Base-by-base conservation (phyloP, 192 early-diverging fungal species). In the Coemansia erecta region DNA sequence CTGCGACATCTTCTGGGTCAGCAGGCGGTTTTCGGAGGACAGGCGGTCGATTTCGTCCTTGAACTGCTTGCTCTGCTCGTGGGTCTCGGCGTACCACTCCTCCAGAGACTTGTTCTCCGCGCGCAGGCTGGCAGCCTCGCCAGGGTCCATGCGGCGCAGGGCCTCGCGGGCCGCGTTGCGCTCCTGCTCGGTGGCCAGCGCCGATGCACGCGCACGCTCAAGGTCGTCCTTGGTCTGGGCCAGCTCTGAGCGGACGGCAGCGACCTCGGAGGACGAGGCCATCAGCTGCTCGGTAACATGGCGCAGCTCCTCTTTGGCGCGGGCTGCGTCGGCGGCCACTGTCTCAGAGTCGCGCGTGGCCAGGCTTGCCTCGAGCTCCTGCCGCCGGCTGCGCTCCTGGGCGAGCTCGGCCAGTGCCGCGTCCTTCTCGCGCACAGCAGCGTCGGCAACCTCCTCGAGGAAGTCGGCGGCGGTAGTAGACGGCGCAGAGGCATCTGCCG, bases 21-120 rank as follows among this genome's bases (percentile, higher is more conserved):
- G 70, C 63, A 70, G 79, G 43, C 70, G 77, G 61, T 73, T 81
- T 43, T 77, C 71, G 40, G 77, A 73, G 17, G 77, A 81, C 82
- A 72, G 54, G 0, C 68, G 64, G 39, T 66, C 73, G 13, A 71
- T 64, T 40, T 65, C 68, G 14, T 60, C 54, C 63, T 68, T 71
- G 48, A 70, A 61, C 49, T 65, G 45, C 26, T 56, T 56, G 64
- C 63, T 58, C 47, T 73, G 66, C 51, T 54, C 56, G 54, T 82
- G 71, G 2, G 70, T 69, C 37, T 80, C 77, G 14, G 71, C 54
- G 45, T 77, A 82, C 74, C 73, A 71, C 22, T 57, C 65, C 19
- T 82, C 70, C 0, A 80, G 66, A 15, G 66, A 67, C 52, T 63
- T 65, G 41, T 70, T 61, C 48, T 77, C 72, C 2, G 58, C 61